Base-by-base conservation (phyloP, 805 yeast species). In the Teunomyces kruisii region DNA sequence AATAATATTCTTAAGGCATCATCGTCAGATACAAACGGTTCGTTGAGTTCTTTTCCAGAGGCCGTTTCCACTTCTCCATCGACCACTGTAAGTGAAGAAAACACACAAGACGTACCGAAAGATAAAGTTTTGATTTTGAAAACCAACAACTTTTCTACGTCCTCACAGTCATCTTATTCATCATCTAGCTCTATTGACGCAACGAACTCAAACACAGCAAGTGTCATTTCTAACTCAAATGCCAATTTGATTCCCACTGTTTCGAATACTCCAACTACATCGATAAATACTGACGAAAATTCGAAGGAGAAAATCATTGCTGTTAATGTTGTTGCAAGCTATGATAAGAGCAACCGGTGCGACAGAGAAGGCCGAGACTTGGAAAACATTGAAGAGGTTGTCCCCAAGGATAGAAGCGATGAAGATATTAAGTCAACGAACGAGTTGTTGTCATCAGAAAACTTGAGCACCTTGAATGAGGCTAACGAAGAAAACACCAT, bases 191-290 rank as follows among this genome's bases (percentile, higher is more conserved):
- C 47, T 8, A 42, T 46, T 4, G 44, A 50, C 2, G 42, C 50
- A 6, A 10, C 38, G 8, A 39, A 35, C 15, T 30, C 46, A 10
- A 42, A 35, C 13, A 39, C 43, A 15, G 16, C 43, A 9, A 42
- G 46, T 13, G 49, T 53, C 22, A 26, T 50, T 8, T 33, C 38
- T 10, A 33, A 32, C 8, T 51, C 55, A 7, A 49, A 50, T 47
- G 48, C 52, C 26, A 54, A 57, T 33, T 42, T 56, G 28, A 57
- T 50, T 43, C 49, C 61, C 17, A 54, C 65, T 8, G 46, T 53
- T 17, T 53, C 65, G 3, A 64, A 58, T 35, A 65, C 71, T 2
- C 70, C 71, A 2, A 62, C 62, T 13, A 65, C 71, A 1, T 61
- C 67, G 2, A 58, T 65, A 17, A 56, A 54, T 31, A 54, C 48